Percentiles rank a stretch among this genome's conserved stretches.
Conservation (phyloP, 169 alveolate species). For the Cryptosporidium bovis region DNA sequence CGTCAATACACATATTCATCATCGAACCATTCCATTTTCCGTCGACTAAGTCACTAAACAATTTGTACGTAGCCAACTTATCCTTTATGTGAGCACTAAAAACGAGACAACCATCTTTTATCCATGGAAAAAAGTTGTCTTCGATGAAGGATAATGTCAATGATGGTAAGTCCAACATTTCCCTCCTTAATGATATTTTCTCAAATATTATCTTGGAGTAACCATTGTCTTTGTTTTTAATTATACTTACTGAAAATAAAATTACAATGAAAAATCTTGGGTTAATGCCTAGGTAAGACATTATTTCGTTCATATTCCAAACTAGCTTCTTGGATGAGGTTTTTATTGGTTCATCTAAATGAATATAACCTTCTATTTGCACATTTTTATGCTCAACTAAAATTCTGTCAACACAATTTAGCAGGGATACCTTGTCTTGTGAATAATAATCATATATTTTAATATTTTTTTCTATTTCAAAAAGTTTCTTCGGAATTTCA, state of each 20-base stretch:
- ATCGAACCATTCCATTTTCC: slow-evolving; percentile 4
- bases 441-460: neutral
- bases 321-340: neutral
- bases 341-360: neutral
- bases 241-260: neutral
- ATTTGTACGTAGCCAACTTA: neutral
- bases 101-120: neutral
- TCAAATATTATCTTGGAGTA: slow-evolving; percentile 11
- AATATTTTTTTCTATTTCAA: neutral
- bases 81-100: neutral
- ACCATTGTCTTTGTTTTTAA: neutral
- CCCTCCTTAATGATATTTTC: slow-evolving; percentile 20
- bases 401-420: slow-evolving; percentile 1
- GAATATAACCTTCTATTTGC: slow-evolving; percentile 31
- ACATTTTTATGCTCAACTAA: neutral
- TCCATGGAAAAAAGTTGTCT: neutral
- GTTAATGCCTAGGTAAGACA: slow-evolving; percentile 6
- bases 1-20: neutral
- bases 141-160: neutral
- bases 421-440: slow-evolving; percentile 8
- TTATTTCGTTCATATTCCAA: slow-evolving; percentile 35
- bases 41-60: slow-evolving; percentile 11
- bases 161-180: slow-evolving; percentile 16
- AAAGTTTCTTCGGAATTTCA: neutral
- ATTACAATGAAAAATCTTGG: slow-evolving; percentile 24